Base-by-base conservation (phyloP, 2,329 filamentous ascomycete species). In the Fusarium xylarioides region DNA sequence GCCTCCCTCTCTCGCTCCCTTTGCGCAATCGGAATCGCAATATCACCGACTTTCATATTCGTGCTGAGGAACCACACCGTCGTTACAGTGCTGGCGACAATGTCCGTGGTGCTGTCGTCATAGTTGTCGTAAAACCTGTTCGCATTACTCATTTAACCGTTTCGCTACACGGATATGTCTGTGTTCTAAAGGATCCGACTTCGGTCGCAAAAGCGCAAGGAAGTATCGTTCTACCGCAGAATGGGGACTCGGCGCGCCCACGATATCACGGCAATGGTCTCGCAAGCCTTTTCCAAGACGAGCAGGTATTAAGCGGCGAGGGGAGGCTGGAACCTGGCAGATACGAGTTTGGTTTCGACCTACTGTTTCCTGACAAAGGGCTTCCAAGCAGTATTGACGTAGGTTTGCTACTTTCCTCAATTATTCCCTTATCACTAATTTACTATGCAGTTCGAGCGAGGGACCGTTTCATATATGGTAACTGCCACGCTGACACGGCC, bases 351-450 rank as follows among this genome's bases (percentile, higher is more conserved):
- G 91, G 92, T 68, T 94, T 94, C 75, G 90, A 93, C 77, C 83
- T 94, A 70, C 85, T 91, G 63, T 93, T 94, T 74, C 92, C 92
- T 5, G 85, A 88, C 55, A 88, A 90, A 75, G 89, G 88, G 10
- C 83, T 96, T 66, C 93, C 93, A n/a, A 97, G 94, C 82, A 98
- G 95, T 81, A 95, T 99, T 79, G 95, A 97, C 83, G 95, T 98
- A 88, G 79, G 93, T 86, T 53, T 26, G 52, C 37, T 21, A 11
- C 49, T 26, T 47, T 35, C 54, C 30, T 46, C 57, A 26, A 19
- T 26, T 52, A 18, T 19, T 32, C 23, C 42, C 21, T 23, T 43
- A 65, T 66, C 56, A 56, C 68, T 74, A 47, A 76, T 63, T 21
- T 28, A 16, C 15, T 40, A 44, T 32, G 34, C 81, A 98, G 95